A percentile compares a stretch with the other conserved stretches of the same genome.
Conservation (phyloP, 139 green algal species). For the Micractinium conductrix region DNA sequence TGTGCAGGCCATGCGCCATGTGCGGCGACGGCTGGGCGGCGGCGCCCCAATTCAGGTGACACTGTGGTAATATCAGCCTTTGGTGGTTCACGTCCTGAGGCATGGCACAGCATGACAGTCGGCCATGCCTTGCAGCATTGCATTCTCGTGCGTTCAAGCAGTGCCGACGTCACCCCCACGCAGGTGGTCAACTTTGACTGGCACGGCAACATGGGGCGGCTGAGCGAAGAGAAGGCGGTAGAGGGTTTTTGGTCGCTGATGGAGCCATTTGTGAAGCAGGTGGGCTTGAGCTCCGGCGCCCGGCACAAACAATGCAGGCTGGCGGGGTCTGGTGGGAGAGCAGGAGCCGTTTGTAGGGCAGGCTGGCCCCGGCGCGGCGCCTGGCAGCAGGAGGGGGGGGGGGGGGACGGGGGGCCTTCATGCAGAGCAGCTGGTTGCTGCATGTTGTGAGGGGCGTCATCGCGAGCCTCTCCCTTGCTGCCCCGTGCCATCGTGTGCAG, state of each 20-base stretch:
- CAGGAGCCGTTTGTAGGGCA: too few relatives aligned
- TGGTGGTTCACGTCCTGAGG: too few relatives aligned
- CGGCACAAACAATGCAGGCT: too few relatives aligned
- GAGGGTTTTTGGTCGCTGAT: conserved; percentile 92
- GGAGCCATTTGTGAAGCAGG: conserved; percentile 48
- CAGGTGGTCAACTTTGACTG: conserved; percentile 92
- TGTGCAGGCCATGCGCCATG: conserved; percentile 58
- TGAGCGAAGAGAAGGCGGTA: conserved; percentile 86
- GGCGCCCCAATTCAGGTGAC: conserved; percentile 15
- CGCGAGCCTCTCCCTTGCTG: not conserved
- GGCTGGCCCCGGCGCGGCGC: too few relatives aligned
- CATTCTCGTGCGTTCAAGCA: too few relatives aligned
- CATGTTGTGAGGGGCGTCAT: not conserved
- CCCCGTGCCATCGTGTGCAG: not conserved
- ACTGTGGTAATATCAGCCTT: too few relatives aligned
- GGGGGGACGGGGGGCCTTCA: not conserved
- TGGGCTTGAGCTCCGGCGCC: not conserved
- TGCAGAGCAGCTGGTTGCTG: not conserved
- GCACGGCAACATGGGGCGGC: conserved; percentile 91
- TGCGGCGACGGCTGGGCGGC: conserved; percentile 55
- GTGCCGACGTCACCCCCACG: too few relatives aligned
- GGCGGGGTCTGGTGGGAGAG: too few relatives aligned
- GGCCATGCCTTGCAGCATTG: too few relatives aligned
- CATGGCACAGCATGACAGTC: too few relatives aligned
- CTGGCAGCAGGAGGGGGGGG: not conserved